Conservation (phyloP, 2,329 filamentous ascomycete species). For the Exophiala xenobiotica region DNA sequence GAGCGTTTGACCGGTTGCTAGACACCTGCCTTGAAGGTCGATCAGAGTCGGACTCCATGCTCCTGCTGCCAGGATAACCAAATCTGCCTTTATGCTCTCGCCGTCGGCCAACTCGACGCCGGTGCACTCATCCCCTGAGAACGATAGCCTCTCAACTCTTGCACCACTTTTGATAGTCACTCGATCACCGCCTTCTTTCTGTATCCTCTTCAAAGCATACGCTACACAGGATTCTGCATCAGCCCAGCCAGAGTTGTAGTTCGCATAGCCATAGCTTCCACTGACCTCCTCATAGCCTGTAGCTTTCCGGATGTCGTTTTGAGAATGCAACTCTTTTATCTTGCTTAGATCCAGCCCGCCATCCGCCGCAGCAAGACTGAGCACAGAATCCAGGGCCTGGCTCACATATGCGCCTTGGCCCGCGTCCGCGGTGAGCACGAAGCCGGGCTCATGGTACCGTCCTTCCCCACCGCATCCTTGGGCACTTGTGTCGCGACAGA, state of each 20-base stretch:
- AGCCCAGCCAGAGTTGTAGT: slow-evolving; percentile 49
- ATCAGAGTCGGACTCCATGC: slow-evolving; percentile 81
- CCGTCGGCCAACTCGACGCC: slow-evolving; percentile 23
- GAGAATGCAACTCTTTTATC: slow-evolving; percentile 36
- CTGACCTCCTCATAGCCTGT: slow-evolving; percentile 25
- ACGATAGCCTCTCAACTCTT: slow-evolving; percentile 38
- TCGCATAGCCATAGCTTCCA: slow-evolving; percentile 42
- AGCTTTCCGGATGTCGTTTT: slow-evolving; percentile 21
- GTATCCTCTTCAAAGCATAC: slow-evolving; percentile 40
- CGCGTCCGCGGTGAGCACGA: slow-evolving; percentile 40
- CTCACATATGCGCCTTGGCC: slow-evolving; percentile 20
- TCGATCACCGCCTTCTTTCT: slow-evolving; percentile 30
- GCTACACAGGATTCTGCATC: slow-evolving; percentile 44
- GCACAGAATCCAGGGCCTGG: slow-evolving; percentile 23
- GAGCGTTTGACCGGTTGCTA: slow-evolving; percentile 79
- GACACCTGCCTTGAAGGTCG: slow-evolving; percentile 71
- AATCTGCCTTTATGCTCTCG: slow-evolving; percentile 24
- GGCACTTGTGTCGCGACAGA: slow-evolving; percentile 25
- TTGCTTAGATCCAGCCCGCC: slow-evolving; percentile 39
- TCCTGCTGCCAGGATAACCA: slow-evolving; percentile 70
- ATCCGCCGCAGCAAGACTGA: slow-evolving; percentile 31
- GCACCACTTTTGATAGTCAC: slow-evolving; percentile 39
- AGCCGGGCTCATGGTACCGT: slow-evolving; percentile 45
- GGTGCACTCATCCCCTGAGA: slow-evolving; percentile 23
- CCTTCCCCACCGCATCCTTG: slow-evolving; percentile 43